These are phyloP conservation scores for Cyberlindnera euphorbiiphila DNA, from an alignment of 805 yeast genomes.

Conservation along the genomic window DNA sequence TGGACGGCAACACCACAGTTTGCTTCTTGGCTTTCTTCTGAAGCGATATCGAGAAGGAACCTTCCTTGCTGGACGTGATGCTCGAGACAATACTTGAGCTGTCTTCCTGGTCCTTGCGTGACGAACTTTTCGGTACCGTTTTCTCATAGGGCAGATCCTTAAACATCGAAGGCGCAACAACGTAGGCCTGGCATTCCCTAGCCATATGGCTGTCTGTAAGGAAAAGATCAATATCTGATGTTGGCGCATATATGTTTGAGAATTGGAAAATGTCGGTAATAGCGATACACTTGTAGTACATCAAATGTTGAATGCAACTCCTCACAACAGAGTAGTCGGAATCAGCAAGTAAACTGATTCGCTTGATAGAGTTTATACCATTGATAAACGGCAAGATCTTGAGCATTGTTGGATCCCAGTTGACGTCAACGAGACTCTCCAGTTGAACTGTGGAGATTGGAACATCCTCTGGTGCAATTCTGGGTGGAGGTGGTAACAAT, in stretches of 20 bases:
- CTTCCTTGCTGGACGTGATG: slow-evolving; percentile 7
- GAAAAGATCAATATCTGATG: slow-evolving; percentile 69
- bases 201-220: slow-evolving; percentile 63
- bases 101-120: slow-evolving; percentile 4
- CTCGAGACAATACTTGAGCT: slow-evolving; percentile 2
- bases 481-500: slow-evolving; percentile 73
- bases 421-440: slow-evolving; percentile 69
- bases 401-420: slow-evolving; percentile 97
- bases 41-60: slow-evolving; percentile 16
- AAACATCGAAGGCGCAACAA: slow-evolving; percentile 43
- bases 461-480: slow-evolving; percentile 75
- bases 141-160: slow-evolving; percentile 32
- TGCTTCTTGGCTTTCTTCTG: slow-evolving; percentile 9
- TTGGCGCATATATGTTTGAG: slow-evolving; percentile 82
- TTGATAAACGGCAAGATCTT: slow-evolving; percentile 81
- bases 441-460: slow-evolving; percentile 86
- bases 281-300: slow-evolving; percentile 84
- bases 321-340: slow-evolving; percentile 75
- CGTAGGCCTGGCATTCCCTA: slow-evolving; percentile 82
- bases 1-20: slow-evolving; percentile 48
- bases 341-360: slow-evolving; percentile 74
- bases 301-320: slow-evolving; percentile 85
- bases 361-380: slow-evolving; percentile 79
- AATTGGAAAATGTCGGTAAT: slow-evolving; percentile 88
- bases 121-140: slow-evolving; percentile 1